phyloP scores from a whole-genome alignment of 768 basidiomycete species.

The Suillus alpinus region DNA sequence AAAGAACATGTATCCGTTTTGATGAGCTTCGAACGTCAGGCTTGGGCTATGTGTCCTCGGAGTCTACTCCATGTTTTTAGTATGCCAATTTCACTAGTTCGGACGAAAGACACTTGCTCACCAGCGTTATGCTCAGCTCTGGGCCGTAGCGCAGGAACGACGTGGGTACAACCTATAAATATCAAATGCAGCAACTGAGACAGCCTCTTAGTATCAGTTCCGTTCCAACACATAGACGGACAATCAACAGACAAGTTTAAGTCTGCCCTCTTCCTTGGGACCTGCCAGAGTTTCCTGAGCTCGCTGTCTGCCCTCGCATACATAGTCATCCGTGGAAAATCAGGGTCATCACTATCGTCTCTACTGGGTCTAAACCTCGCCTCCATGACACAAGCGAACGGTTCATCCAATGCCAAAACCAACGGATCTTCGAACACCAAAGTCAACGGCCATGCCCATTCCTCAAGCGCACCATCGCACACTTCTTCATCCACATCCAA shows the following conservation, averaged over 20 bases:
- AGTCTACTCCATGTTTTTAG: constrained; percentile 92
- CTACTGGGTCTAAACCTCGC: constrained; percentile 57
- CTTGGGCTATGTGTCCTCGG: constrained; percentile 77
- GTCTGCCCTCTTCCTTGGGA: constrained; percentile 82
- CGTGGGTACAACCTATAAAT: constrained; percentile 42
- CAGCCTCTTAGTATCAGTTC: constrained; percentile 65
- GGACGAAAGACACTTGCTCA: constrained; percentile 6
- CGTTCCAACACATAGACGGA: constrained; percentile 71
- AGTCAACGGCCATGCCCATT: constrained; percentile 32
- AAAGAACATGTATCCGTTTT: neutral
- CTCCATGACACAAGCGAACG: constrained; percentile 15
- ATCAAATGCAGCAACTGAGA: neutral
- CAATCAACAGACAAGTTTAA: constrained; percentile 70
- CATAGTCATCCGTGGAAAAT: constrained; percentile 59
- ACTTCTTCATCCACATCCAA: constrained; percentile 29
- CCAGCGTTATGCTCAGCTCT: constrained; percentile 47
- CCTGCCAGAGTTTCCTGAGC: constrained; percentile 78
- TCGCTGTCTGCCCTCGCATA: constrained; percentile 76
- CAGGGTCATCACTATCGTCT: constrained; percentile 49
- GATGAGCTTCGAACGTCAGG: constrained; percentile 30
- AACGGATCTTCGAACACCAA: constrained; percentile 32
- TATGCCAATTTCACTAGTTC: constrained; percentile 33
- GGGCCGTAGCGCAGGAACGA: constrained; percentile 95
- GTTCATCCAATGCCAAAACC: constrained; percentile 22
- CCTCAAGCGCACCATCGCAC: constrained; percentile 24